Conservation (phyloP, 352 stramenopile species). For the Phytopythium kandeliae region DNA sequence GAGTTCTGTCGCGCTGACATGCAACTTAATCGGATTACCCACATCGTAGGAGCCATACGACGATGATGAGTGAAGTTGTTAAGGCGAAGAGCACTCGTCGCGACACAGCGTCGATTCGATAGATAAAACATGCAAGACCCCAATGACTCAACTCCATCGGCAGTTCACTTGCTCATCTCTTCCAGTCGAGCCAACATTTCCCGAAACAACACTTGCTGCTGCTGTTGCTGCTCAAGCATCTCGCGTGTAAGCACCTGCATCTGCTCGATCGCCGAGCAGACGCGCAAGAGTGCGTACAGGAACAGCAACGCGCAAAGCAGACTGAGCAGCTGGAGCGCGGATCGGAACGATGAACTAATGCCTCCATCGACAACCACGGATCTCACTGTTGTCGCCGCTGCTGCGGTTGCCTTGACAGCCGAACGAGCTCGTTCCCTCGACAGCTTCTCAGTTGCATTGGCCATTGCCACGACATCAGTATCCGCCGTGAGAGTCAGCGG, state of each 20-base stretch:
- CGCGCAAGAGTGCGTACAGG: slow-evolving; percentile 63
- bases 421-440: neutral
- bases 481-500: neutral
- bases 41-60: neutral
- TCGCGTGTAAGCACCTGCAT: slow-evolving; percentile 58
- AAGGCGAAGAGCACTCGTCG: neutral
- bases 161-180: slow-evolving; percentile 6
- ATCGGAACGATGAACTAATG: slow-evolving; percentile 7
- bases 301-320: slow-evolving; percentile 59
- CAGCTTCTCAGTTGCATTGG: neutral
- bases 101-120: neutral
- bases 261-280: slow-evolving; percentile 46
- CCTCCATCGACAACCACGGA: neutral
- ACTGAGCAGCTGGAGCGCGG: slow-evolving; percentile 31
- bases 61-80: neutral
- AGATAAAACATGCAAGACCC: neutral
- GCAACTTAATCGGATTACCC: no score
- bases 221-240: slow-evolving; percentile 42
- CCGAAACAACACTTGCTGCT: slow-evolving; percentile 64
- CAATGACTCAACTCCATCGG: neutral
- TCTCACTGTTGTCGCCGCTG: neutral
- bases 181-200: slow-evolving; percentile 43
- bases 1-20: neutral
- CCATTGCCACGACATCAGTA: neutral
- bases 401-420: neutral